These are phyloP conservation scores for Stemphylium lycopersici DNA, from an alignment of 2,329 filamentous ascomycete genomes.

Conservation along the genomic window DNA sequence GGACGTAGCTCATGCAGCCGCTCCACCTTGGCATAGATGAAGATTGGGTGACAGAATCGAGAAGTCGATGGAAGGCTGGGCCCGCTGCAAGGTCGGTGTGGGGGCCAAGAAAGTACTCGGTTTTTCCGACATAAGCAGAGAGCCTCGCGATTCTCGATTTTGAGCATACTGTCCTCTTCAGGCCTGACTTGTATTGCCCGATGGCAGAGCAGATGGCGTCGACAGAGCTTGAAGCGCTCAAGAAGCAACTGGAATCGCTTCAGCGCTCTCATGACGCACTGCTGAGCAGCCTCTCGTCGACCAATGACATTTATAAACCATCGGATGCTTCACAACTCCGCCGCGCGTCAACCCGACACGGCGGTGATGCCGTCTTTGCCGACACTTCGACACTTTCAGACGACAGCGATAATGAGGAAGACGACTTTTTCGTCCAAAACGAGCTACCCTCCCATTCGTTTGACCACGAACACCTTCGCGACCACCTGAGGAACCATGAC, in stretches of 20 bases:
- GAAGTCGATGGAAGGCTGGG: constrained; percentile 25
- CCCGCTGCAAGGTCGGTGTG: constrained; percentile 24
- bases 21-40: constrained; percentile 22
- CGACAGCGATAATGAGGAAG: constrained; percentile 45
- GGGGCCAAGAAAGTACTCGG: constrained; percentile 15
- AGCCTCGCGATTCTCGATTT: background rate
- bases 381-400: constrained; percentile 45
- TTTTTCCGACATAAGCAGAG: constrained; percentile 8
- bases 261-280: constrained; percentile 41
- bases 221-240: constrained; percentile 39
- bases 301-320: constrained; percentile 37
- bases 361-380: constrained; percentile 37
- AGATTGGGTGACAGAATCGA: constrained; percentile 22
- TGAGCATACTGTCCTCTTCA: background rate
- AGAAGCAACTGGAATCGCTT: constrained; percentile 41
- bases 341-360: constrained; percentile 29
- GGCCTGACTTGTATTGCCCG: background rate
- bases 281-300: constrained; percentile 35
- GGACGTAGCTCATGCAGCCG: background rate
- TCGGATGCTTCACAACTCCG: constrained; percentile 31
- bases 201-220: constrained; percentile 30
- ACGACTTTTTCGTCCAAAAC: constrained; percentile 48
- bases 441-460: constrained; percentile 49
- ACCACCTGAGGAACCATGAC: constrained; percentile 52
- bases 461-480: constrained; percentile 53